Percentiles rank a stretch among this genome's conserved stretches.
These are phyloP conservation scores for Pythium dissimile DNA, from an alignment of 352 stramenopile species.

Conservation along the genomic window DNA sequence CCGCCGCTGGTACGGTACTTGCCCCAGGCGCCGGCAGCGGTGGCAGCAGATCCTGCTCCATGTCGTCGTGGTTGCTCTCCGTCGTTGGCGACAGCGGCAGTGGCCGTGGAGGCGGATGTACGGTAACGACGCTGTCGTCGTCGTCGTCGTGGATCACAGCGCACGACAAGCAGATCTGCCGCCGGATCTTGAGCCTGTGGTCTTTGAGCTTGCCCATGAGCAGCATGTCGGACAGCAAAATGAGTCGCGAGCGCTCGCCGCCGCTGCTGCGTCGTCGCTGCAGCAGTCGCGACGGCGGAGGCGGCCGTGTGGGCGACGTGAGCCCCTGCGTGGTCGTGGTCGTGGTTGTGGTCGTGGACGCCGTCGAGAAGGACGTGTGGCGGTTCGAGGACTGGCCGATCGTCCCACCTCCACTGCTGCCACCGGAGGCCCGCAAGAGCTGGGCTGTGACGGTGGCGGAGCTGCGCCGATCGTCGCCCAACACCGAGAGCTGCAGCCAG, in stretches of 20 bases:
- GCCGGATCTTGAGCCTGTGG: slow-evolving; percentile 48
- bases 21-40: too few relatives aligned
- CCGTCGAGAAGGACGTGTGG: slow-evolving; percentile 19
- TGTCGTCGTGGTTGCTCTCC: neutral
- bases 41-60: neutral
- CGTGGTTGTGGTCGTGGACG: slow-evolving; percentile 7
- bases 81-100: neutral
- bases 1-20: too few relatives aligned
- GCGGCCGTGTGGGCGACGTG: neutral
- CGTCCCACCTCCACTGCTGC: neutral
- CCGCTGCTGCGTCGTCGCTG: slow-evolving; percentile 23
- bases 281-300: slow-evolving; percentile 4
- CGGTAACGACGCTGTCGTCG: too few relatives aligned
- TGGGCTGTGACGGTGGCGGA: slow-evolving; percentile 16
- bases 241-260: slow-evolving; percentile 40
- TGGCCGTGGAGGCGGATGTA: neutral
- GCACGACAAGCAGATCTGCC: slow-evolving; percentile 59
- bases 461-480: slow-evolving; percentile 16
- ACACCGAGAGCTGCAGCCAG: slow-evolving; percentile 9
- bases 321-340: slow-evolving; percentile 3
- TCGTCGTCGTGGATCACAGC: slow-evolving; percentile 31
- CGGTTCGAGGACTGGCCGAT: neutral
- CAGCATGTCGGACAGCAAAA: slow-evolving; percentile 64
- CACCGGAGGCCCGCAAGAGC: neutral
- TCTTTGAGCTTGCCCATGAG: slow-evolving; percentile 54